A percentile compares a stretch with the other conserved stretches of the same genome.
Conservation (phyloP, 1,284 basidiomycete species). For the Marasmius tenuissimus region DNA sequence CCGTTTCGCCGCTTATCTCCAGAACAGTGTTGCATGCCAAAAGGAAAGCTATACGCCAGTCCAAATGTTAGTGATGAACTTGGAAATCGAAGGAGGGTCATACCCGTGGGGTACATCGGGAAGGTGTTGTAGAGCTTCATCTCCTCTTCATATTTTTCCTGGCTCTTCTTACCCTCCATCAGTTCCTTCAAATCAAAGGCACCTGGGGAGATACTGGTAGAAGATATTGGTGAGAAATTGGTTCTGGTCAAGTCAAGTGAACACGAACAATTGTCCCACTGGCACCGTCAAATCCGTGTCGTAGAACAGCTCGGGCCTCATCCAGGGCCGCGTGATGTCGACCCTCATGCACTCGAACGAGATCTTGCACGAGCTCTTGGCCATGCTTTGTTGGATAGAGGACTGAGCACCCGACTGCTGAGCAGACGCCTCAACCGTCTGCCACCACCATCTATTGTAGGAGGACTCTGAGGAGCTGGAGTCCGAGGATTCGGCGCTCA, state of each 20-base stretch:
- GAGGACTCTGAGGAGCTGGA: not conserved
- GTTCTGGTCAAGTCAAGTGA: not conserved
- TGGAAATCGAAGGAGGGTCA: not conserved
- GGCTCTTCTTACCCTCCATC: not conserved
- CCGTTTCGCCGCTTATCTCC: not conserved
- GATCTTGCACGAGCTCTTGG: not conserved
- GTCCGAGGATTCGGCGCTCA: not conserved
- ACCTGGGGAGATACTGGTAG: not conserved
- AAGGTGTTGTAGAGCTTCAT: not conserved
- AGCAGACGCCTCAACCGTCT: not conserved
- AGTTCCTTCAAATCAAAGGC: not conserved
- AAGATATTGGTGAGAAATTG: not conserved
- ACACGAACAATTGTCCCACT: not conserved
- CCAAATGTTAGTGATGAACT: not conserved
- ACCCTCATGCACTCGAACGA: slow-evolving; percentile 4
- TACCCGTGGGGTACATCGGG: not conserved
- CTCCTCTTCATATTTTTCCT: not conserved
- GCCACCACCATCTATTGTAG: not conserved
- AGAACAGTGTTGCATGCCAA: not conserved
- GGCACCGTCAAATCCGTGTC: not conserved
- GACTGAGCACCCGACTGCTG: not conserved
- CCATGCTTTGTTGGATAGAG: not conserved
- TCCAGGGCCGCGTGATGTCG: not conserved
- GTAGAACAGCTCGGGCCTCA: not conserved
- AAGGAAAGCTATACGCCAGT: not conserved